Evolutionary conservation across 345 rosid genomes (phyloP), one percentile per base, ranked within the genome.

Genomic region (Melastoma malabathricum): DNA sequence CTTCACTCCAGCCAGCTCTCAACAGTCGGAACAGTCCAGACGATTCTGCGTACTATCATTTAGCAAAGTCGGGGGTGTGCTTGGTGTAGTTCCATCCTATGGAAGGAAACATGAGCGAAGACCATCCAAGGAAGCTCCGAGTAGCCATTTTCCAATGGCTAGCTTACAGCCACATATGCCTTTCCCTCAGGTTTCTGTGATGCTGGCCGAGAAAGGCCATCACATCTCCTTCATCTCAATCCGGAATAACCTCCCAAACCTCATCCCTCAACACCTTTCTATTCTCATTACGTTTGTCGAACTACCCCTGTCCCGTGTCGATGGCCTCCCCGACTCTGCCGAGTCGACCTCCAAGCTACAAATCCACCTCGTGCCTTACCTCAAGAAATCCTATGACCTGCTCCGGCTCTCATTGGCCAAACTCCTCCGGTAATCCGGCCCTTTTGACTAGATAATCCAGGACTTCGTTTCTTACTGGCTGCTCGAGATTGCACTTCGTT

Each of bases 391-490:
- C 9, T 71, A 48, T 48, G 79, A 77, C 46, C 34, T 53, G 12
- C 57, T 77, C 23, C 18, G 57, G 17, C 17, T 25, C 2, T 66
- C 72, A 14, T 23, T 73, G 43, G 55, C 60, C 7, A 41, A 31
- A 10, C 59, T 77, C 31, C 74, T 77, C 1, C 52, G 51, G 46
- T 38, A 63, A 10, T 34, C 61, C 0, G 57, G 50, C 34, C 72
- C 74, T 0, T 78, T 58, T 10, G 10, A 73, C 10, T 77, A 76
- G 79, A 14, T 73, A 18, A 43, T 77, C 9, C 69, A 48, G 3
- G 82, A 77, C 56, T 55, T 70, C 44, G 56, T 64, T 13, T 23
- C 79, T 44, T 54, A 70, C 54, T 77, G 82, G 76, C 50, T 77
- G 12, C 76, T 76, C 18, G 49, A 66, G 0, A 17, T 61, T 7